Conservation (phyloP, 352 stramenopile species). For the Halophytophthora polymorphica region DNA sequence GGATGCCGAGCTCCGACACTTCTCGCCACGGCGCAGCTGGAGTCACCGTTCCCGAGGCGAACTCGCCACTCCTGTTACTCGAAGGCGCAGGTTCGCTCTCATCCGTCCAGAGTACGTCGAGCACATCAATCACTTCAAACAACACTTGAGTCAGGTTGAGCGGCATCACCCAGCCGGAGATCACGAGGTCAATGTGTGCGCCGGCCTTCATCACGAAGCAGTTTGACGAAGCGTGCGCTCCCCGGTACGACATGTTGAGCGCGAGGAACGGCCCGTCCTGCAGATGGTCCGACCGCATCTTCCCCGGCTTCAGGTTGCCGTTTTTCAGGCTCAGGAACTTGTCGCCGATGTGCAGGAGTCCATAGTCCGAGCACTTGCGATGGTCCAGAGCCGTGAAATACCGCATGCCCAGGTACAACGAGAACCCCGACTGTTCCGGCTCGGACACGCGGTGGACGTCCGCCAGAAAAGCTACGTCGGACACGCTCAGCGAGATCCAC, state of each 20-base stretch:
- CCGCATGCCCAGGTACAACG: conserved; percentile 53
- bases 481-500: conserved; percentile 78
- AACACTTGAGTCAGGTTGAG: conserved; percentile 67
- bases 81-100: conserved; percentile 9
- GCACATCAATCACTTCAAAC: conserved; percentile 69
- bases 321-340: conserved; percentile 83
- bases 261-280: conserved; percentile 53
- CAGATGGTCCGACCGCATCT: conserved; percentile 65
- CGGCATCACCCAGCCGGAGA: conserved; percentile 79
- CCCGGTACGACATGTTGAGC: conserved; percentile 66
- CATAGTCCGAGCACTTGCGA: conserved; percentile 67
- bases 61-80: conserved; percentile 12
- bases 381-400: conserved; percentile 67
- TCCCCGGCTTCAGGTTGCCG: conserved; percentile 60
- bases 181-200: conserved; percentile 55
- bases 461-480: conserved; percentile 48
- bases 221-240: conserved; percentile 25
- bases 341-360: conserved; percentile 76
- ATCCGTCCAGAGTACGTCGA: conserved; percentile 64
- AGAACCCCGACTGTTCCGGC: conserved; percentile 55
- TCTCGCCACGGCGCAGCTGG: conserved; percentile 42
- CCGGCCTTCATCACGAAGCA: conserved; percentile 68
- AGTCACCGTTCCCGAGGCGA: conserved; percentile 10
- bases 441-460: conserved; percentile 72
- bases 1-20: conserved; percentile 61